A percentile compares a stretch with the other conserved stretches of the same genome.
These are phyloP conservation scores for Corallochytrium limacisporum DNA, from an alignment of 78 protist genomes.

Conservation along the genomic window DNA sequence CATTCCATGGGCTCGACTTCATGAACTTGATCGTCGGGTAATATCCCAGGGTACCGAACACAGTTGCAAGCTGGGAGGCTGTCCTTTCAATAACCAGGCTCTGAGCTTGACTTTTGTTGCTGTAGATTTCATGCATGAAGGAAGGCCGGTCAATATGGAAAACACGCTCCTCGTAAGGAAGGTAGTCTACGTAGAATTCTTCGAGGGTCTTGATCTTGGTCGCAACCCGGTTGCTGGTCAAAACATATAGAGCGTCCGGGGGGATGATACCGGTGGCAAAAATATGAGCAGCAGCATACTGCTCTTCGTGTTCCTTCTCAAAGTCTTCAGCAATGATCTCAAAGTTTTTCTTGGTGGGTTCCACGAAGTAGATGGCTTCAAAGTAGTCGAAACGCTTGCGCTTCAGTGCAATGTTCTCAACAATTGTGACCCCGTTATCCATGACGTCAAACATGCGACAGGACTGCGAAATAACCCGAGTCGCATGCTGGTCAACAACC, in stretches of 20 bases:
- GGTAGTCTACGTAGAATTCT: conserved; percentile 50
- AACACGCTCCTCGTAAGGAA: not conserved
- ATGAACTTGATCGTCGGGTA: not conserved
- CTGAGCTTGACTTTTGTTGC: not conserved
- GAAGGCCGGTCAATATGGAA: conserved; percentile 8
- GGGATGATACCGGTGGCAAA: not conserved
- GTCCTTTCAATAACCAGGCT: not conserved
- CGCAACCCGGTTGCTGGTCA: not conserved
- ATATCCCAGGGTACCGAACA: conserved; percentile 1
- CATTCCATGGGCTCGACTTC: not conserved
- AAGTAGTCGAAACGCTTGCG: conserved; percentile 41
- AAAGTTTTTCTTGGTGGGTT: conserved; percentile 39
- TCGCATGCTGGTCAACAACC: conserved; percentile 4
- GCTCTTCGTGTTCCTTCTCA: not conserved
- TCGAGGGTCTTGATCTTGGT: conserved; percentile 24
- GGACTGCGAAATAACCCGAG: not conserved
- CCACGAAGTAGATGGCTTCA: conserved; percentile 49
- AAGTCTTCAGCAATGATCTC: conserved; percentile 41
- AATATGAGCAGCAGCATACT: conserved; percentile 35
- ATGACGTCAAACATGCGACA: conserved; percentile 49
- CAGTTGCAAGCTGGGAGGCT: conserved; percentile 3
- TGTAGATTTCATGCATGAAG: not conserved
- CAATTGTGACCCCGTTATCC: conserved; percentile 57
- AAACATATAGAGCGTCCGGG: not conserved
- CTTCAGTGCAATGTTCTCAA: conserved; percentile 31